Evolutionary conservation across 257 asterid species (phyloP).

Genomic region (Solanum arcanum): DNA sequence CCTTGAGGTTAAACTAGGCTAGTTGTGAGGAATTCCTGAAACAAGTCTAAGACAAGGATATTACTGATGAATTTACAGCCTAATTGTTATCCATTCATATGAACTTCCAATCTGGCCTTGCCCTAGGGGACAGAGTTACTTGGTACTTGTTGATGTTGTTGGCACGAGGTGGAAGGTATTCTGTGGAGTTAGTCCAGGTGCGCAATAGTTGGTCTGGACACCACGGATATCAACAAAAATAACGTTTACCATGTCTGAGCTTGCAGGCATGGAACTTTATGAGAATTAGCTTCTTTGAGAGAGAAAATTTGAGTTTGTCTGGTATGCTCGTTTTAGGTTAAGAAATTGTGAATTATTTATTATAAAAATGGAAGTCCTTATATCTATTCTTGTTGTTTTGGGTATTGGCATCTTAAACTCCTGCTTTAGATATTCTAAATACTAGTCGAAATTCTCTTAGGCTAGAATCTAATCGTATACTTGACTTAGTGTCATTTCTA

Average conservation of each 20-base stretch:
- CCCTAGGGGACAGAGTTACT: neutral
- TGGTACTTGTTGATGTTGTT: neutral
- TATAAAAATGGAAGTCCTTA: neutral
- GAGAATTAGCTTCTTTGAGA: neutral
- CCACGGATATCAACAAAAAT: neutral
- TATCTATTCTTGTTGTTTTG: neutral
- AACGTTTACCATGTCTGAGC: neutral
- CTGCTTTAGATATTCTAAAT: neutral
- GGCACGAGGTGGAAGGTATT: neutral
- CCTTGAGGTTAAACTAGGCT: neutral
- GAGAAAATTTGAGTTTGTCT: neutral
- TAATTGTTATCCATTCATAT: neutral
- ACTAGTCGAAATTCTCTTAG: neutral
- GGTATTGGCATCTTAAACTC: neutral
- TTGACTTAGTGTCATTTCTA: neutral
- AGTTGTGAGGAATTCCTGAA: neutral
- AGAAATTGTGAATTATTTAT: neutral
- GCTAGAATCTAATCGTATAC: neutral
- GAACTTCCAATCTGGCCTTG: neutral
- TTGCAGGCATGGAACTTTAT: neutral
- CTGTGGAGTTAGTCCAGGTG: neutral
- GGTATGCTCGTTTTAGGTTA: neutral
- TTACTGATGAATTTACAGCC: neutral
- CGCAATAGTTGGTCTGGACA: neutral
- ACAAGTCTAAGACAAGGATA: neutral